Base-by-base conservation (phyloP, 2,329 filamentous ascomycete species). In the Pseudopithomyces maydicus region DNA sequence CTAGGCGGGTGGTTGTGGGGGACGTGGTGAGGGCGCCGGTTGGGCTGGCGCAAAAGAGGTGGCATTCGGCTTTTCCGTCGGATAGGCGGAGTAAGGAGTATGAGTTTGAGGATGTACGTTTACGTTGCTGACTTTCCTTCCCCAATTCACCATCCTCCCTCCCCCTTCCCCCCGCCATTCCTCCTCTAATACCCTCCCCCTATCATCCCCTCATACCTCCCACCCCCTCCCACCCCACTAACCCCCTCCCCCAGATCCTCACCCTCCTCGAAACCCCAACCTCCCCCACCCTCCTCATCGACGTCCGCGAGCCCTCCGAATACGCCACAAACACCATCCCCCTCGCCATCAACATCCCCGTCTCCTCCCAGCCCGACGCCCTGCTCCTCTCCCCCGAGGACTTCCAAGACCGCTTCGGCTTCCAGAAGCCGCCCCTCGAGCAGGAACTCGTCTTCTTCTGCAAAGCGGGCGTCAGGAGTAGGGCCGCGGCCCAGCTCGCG, bases 381-480 rank as follows among this genome's bases (percentile, higher is more conserved):
- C 88, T 96, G 69, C 89, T 92, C 75, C 83, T 97, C 7, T 74
- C 82, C 0, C 81, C 83, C 0, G 89, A 91, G 12, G 92, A 97
- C 62, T 98, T 98, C 71, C 85, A 90, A 71, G 90, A 92, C 58
- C 80, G 88, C 15, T 93, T 92, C 76, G 93, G 92, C 3, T 96
- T 90, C 70, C 46, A 54, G 46, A 72, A 72, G 54, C 70, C 70
- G 12, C 65, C 65, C 14, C 51, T 50, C 17, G 56, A 57, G 15
- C 68, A 70, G 35, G 64, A 69, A 26, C 46, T 72, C 4, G 61
- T 98, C 3, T 95, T 98, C 70, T 98, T 97, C 77, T 99, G 95
- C 79, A 96, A 92, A 79, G 88, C 93, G 0, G 95, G 95, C 2
- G 91, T 98, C 62, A 83, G 95, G 72, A 92, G 91, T 66, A 81